Percentiles rank a stretch among this genome's conserved stretches.
These are phyloP conservation scores for Trichocladium uniseriatum DNA, from an alignment of 495 filamentous ascomycete genomes.

Conservation along the genomic window DNA sequence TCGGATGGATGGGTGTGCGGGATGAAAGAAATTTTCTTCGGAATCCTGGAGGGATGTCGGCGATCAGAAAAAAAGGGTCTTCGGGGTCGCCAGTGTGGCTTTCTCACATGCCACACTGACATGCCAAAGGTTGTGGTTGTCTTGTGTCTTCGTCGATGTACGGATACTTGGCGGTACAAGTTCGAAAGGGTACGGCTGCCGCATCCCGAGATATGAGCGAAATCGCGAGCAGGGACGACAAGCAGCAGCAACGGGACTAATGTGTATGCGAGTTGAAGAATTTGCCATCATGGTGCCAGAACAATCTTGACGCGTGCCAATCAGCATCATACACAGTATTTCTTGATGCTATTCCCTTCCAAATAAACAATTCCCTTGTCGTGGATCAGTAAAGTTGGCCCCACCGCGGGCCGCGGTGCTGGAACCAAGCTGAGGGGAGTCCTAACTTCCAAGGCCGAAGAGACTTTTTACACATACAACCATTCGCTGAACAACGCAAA, in stretches of 20 bases:
- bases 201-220: slow-evolving; percentile 6
- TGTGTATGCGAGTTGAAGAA: no score
- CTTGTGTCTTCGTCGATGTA: neutral
- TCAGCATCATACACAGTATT: no score
- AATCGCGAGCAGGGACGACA: neutral
- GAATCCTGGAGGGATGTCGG: neutral
- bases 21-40: neutral
- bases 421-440: no score
- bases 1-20: neutral
- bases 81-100: neutral
- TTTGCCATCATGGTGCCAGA: no score
- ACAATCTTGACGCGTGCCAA: no score
- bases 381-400: no score
- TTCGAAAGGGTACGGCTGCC: neutral
- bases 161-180: neutral
- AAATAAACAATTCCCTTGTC: no score
- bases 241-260: neutral
- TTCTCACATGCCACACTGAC: neutral
- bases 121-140: neutral
- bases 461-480: no score
- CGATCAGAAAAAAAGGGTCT: neutral
- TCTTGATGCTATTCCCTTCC: no score
- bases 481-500: no score
- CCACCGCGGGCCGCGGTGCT: no score
- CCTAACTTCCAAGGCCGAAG: no score